Percentiles rank a stretch among this genome's conserved stretches.
phyloP scores from a whole-genome alignment of 176 grass and related monocot genomes.

The Elaeis guineensis region DNA sequence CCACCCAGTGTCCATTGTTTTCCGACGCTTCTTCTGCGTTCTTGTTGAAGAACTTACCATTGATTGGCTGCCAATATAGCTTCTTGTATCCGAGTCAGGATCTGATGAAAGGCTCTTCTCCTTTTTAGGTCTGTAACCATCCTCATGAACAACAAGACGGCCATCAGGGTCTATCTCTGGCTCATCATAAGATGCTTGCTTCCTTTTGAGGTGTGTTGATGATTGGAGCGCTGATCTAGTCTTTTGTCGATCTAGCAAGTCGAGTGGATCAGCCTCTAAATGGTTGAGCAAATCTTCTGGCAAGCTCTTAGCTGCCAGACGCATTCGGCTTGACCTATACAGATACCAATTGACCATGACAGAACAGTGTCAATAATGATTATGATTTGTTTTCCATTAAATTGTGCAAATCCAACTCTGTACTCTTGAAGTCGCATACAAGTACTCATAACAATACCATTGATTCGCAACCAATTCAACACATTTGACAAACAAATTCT shows the following conservation, averaged over 20 bases:
- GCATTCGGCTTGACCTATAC: conserved; percentile 43
- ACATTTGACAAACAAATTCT: too few species aligned
- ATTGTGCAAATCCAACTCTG: background rate
- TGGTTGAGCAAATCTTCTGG: conserved; percentile 57
- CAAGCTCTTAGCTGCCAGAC: conserved; percentile 42
- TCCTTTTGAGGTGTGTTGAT: conserved; percentile 38
- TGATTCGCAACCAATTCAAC: too few species aligned
- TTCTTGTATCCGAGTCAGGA: conserved; percentile 37
- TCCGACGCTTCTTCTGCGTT: conserved; percentile 42
- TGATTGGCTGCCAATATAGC: conserved; percentile 29
- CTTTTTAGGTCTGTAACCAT: conserved; percentile 46
- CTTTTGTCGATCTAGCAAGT: conserved; percentile 72
- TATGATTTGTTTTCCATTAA: background rate
- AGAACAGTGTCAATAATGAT: background rate
- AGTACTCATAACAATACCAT: too few species aligned
- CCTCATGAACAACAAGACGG: conserved; percentile 61
- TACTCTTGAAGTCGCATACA: background rate
- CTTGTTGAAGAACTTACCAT: conserved; percentile 3
- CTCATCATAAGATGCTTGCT: conserved; percentile 27
- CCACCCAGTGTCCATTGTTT: conserved; percentile 55
- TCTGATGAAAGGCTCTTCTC: conserved; percentile 28
- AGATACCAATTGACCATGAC: conserved; percentile 6
- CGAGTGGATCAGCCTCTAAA: conserved; percentile 59
- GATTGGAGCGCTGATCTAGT: conserved; percentile 60
- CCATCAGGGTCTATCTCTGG: conserved; percentile 72